These are phyloP conservation scores for Marasmius fiardii DNA, from an alignment of 1,284 basidiomycete genomes.

Conservation along the genomic window DNA sequence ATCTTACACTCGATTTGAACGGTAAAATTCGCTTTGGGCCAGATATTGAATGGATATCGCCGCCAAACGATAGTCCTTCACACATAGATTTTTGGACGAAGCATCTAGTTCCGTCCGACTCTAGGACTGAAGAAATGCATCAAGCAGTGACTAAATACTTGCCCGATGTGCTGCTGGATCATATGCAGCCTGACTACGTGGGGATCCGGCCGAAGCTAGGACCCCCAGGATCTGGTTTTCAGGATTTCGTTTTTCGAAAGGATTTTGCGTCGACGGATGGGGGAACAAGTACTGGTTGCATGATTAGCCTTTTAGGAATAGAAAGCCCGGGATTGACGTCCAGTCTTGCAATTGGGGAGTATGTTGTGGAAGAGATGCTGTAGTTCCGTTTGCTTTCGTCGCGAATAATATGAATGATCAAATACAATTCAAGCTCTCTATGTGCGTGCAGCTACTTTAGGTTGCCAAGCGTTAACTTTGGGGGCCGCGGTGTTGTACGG, in stretches of 20 bases:
- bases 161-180: slow-evolving; percentile 61
- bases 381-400: slow-evolving; percentile 13
- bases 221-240: slow-evolving; percentile 72
- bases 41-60: slow-evolving; percentile 85
- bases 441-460: slow-evolving; percentile 58
- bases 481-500: slow-evolving; percentile 84
- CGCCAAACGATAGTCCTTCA: slow-evolving; percentile 40
- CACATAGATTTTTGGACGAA: slow-evolving; percentile 75
- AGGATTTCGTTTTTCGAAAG: slow-evolving; percentile 76
- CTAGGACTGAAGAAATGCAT: slow-evolving; percentile 62
- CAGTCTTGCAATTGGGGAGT: slow-evolving; percentile 72
- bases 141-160: slow-evolving; percentile 71
- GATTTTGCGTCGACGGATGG: slow-evolving; percentile 40
- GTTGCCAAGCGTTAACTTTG: slow-evolving; percentile 84
- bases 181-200: slow-evolving; percentile 84
- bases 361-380: slow-evolving; percentile 61
- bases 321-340: slow-evolving; percentile 79
- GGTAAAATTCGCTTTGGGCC: slow-evolving; percentile 93
- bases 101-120: slow-evolving; percentile 68
- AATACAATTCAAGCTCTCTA: slow-evolving; percentile 5
- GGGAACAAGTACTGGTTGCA: slow-evolving; percentile 34
- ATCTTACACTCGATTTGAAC: slow-evolving; percentile 86
- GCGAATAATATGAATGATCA: slow-evolving; percentile 2
- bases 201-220: slow-evolving; percentile 91
- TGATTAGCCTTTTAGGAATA: slow-evolving; percentile 78